phyloP scores from a whole-genome alignment of 2,329 filamentous ascomycete genomes.

The Didymella exigua region DNA sequence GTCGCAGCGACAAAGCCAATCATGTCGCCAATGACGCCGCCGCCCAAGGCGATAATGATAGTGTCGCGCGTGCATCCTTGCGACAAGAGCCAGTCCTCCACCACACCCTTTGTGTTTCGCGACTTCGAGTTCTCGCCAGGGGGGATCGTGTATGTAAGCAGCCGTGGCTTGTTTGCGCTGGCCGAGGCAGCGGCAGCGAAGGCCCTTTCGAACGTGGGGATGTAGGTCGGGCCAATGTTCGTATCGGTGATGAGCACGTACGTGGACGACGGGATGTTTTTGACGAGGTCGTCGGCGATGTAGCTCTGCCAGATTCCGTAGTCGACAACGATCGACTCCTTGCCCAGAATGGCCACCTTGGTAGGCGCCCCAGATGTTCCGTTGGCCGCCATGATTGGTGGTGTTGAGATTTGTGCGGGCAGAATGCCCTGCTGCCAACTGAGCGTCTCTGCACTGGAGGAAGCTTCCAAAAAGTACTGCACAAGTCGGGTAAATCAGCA shows the following conservation, averaged over 20 bases:
- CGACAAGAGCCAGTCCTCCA: constrained; percentile 96
- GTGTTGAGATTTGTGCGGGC: constrained; percentile 8
- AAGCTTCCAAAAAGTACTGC: not conserved
- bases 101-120: constrained; percentile 88
- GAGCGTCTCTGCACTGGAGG: constrained; percentile 1
- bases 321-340: constrained; percentile 89
- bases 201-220: constrained; percentile 72
- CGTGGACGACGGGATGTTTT: constrained; percentile 79
- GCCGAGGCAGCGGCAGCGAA: constrained; percentile 61
- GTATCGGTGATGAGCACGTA: constrained; percentile 98
- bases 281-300: constrained; percentile 79
- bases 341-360: constrained; percentile 81
- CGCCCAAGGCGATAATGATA: constrained; percentile 90
- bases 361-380: constrained; percentile 52
- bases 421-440: constrained; percentile 9
- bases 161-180: constrained; percentile 57
- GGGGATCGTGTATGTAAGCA: constrained; percentile 87
- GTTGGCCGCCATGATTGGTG: constrained; percentile 39
- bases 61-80: constrained; percentile 94
- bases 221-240: constrained; percentile 82
- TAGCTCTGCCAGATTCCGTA: constrained; percentile 87
- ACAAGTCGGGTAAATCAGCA: not conserved
- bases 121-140: constrained; percentile 95
- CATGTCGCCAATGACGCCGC: constrained; percentile 97
- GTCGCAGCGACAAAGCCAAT: constrained; percentile 97